Evolutionary conservation across 2,329 filamentous ascomycete genomes (phyloP).

Genomic region (Neofusicoccum parvum): DNA sequence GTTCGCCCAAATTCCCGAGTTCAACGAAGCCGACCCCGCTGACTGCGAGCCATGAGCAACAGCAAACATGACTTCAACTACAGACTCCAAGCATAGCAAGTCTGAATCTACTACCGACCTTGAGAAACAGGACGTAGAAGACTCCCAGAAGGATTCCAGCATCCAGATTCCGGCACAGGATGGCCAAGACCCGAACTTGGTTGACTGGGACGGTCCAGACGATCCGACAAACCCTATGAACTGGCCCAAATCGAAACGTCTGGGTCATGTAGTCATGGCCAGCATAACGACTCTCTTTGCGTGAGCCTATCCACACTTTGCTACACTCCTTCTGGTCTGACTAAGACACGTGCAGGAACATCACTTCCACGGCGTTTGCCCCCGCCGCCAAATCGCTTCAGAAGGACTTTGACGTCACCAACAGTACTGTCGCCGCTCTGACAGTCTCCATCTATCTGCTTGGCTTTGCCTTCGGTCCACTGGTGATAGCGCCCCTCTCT

Average conservation of each 20-base stretch:
- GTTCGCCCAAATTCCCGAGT: no score
- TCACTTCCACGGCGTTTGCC: constrained; percentile 25
- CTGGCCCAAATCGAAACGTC: constrained; percentile 23
- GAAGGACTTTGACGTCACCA: constrained; percentile 24
- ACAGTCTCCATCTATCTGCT: constrained; percentile 33
- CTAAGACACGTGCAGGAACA: constrained; percentile 11
- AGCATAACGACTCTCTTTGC: background rate
- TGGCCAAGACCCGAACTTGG: constrained; percentile 18
- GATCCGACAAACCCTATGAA: no score
- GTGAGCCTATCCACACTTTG: background rate
- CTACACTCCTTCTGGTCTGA: background rate
- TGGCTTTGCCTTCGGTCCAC: constrained; percentile 30
- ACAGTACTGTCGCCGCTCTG: constrained; percentile 21
- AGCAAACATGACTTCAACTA: no score
- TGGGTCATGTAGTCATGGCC: constrained; percentile 31
- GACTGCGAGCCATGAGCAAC: no score
- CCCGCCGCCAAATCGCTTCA: constrained; percentile 18
- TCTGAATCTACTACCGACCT: no score
- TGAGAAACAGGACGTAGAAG: no score
- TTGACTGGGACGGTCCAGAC: no score
- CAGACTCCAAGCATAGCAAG: no score
- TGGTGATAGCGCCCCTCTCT: constrained; percentile 33
- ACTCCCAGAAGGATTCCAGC: background rate
- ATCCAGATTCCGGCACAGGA: background rate
- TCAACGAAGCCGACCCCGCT: no score